A percentile compares a stretch with the other conserved stretches of the same genome.
These are phyloP conservation scores for Aphanomyces invadans DNA, from an alignment of 352 stramenopile genomes.

Conservation along the genomic window DNA sequence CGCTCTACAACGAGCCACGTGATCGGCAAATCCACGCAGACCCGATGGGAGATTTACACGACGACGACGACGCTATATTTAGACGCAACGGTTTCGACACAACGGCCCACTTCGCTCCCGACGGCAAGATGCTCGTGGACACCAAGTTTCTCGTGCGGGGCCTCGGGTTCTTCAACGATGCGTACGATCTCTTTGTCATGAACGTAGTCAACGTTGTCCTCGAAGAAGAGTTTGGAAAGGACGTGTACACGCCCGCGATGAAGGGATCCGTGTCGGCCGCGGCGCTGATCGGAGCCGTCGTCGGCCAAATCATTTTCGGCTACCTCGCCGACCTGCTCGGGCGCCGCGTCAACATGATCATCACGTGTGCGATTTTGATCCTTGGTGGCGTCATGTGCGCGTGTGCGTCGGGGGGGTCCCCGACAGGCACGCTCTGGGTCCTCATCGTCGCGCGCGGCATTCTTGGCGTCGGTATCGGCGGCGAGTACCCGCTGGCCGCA, in stretches of 20 bases:
- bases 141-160: slow-evolving; percentile 60
- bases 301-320: slow-evolving; percentile 54
- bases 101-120: too few species aligned
- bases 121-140: neutral
- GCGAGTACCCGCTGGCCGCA: slow-evolving; percentile 43
- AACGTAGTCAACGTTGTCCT: slow-evolving; percentile 77
- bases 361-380: slow-evolving; percentile 57
- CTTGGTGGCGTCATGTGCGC: slow-evolving; percentile 56
- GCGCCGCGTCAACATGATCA: slow-evolving; percentile 57
- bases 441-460: slow-evolving; percentile 49
- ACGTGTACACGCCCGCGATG: slow-evolving; percentile 49
- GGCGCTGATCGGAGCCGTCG: slow-evolving; percentile 46
- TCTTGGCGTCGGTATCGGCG: slow-evolving; percentile 47
- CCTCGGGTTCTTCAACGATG: slow-evolving; percentile 72
- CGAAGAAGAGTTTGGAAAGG: slow-evolving; percentile 58
- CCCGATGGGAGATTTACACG: too few species aligned
- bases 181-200: slow-evolving; percentile 78
- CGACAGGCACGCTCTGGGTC: slow-evolving; percentile 46
- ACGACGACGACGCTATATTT: neutral
- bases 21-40: too few species aligned
- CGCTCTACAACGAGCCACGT: too few species aligned
- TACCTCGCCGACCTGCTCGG: slow-evolving; percentile 56
- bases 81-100: neutral
- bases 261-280: slow-evolving; percentile 56
- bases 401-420: slow-evolving; percentile 38